Conservation (phyloP, 1,284 basidiomycete genomes). For the Vanrija sp. region DNA sequence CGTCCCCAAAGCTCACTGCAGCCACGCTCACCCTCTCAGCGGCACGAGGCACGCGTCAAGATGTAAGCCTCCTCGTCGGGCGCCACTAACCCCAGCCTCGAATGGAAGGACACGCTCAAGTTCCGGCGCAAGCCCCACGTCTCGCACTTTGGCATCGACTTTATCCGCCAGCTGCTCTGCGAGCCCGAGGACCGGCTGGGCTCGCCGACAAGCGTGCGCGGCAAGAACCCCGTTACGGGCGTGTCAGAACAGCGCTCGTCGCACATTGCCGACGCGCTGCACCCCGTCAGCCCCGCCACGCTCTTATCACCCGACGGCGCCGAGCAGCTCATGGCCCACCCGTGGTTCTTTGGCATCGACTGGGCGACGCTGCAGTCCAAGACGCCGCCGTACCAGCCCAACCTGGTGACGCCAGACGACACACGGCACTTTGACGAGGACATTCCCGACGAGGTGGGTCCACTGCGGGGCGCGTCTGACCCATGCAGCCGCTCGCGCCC, state of each 20-base stretch:
- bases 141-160: slow-evolving; percentile 76
- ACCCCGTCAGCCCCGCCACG: no score
- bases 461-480: slow-evolving; percentile 7
- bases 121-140: slow-evolving; percentile 81
- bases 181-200: slow-evolving; percentile 84
- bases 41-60: slow-evolving; percentile 84
- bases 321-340: slow-evolving; percentile 69
- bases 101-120: slow-evolving; percentile 81
- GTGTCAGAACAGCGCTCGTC: background rate
- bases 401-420: slow-evolving; percentile 71
- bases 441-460: slow-evolving; percentile 78
- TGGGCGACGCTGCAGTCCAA: slow-evolving; percentile 77
- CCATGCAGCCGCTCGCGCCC: slow-evolving; percentile 70
- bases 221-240: background rate
- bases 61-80: slow-evolving; percentile 50
- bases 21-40: slow-evolving; percentile 49
- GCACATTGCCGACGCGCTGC: background rate
- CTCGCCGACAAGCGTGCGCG: slow-evolving; percentile 9
- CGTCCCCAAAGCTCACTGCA: background rate
- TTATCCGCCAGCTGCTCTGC: slow-evolving; percentile 84
- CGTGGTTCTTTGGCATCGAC: slow-evolving; percentile 82
- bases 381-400: slow-evolving; percentile 80
- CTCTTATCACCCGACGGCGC: slow-evolving; percentile 61
- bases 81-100: slow-evolving; percentile 53
- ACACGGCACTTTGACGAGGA: slow-evolving; percentile 88